Evolutionary conservation across 2,329 filamentous ascomycete genomes (phyloP).

Genomic region (Trichophyton benhamiae): DNA sequence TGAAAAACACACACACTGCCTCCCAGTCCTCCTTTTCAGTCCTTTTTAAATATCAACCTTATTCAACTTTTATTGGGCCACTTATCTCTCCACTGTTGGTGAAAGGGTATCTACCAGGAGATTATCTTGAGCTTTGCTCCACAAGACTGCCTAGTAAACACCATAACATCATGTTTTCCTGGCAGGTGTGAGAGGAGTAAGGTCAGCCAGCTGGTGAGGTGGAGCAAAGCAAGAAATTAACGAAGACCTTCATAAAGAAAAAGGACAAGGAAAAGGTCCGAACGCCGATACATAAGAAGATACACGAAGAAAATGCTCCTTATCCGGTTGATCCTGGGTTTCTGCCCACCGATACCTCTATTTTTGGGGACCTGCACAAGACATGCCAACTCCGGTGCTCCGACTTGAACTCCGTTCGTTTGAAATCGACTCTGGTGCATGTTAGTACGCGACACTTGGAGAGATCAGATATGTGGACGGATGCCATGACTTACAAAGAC

Average conservation of each 20-base stretch:
- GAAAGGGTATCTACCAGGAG: neutral
- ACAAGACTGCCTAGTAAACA: neutral
- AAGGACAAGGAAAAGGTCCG: neutral
- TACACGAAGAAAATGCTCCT: neutral
- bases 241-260: too few species aligned
- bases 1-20: neutral
- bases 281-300: conserved; percentile 1
- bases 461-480: neutral
- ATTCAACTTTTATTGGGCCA: neutral
- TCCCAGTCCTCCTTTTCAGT: conserved; percentile 8
- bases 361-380: neutral
- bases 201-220: neutral
- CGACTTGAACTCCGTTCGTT: neutral
- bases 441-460: neutral
- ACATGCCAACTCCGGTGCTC: neutral
- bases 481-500: neutral
- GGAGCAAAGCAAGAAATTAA: neutral
- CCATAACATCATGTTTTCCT: neutral
- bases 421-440: neutral
- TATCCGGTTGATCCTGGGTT: neutral
- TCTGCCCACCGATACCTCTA: neutral
- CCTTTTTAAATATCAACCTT: neutral
- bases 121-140: neutral
- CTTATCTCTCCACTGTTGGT: neutral
- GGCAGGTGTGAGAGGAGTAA: neutral